phyloP scores from a whole-genome alignment of 2,329 filamentous ascomycete species.

The Domatiomyces catenatus region DNA sequence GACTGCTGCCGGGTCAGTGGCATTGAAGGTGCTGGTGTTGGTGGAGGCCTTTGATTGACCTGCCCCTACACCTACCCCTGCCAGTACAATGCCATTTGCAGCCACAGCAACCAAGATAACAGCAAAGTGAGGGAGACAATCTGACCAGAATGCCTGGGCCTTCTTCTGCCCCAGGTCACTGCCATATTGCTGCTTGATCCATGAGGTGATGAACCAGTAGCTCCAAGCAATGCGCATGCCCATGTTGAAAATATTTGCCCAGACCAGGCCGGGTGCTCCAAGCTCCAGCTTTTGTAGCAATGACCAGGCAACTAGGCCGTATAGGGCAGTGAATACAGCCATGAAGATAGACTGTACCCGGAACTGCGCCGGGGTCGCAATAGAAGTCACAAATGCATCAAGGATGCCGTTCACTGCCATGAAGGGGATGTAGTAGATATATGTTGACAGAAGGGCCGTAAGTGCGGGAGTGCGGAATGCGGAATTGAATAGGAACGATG shows the following conservation, averaged over 20 bases:
- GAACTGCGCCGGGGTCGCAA: constrained; percentile 61
- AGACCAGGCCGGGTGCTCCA: constrained; percentile 67
- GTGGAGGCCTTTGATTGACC: background rate
- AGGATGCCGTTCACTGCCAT: constrained; percentile 81
- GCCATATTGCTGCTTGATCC: constrained; percentile 3
- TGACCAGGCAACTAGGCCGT: constrained; percentile 49
- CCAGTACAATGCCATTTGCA: background rate
- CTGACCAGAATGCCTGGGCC: background rate
- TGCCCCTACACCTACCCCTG: no score
- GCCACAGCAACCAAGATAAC: background rate
- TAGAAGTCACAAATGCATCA: constrained; percentile 83
- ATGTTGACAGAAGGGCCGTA: constrained; percentile 56
- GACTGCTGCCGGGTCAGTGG: background rate
- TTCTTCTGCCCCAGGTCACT: background rate
- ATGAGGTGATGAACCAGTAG: constrained; percentile 46
- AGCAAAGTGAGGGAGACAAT: background rate
- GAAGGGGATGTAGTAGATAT: constrained; percentile 87
- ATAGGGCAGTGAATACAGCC: constrained; percentile 62
- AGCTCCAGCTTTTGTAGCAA: constrained; percentile 47
- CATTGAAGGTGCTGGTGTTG: background rate
- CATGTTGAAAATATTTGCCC: constrained; percentile 87
- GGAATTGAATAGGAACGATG: constrained; percentile 59
- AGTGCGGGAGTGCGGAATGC: constrained; percentile 64
- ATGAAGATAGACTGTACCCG: constrained; percentile 70
- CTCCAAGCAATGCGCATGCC: constrained; percentile 70